phyloP scores from a whole-genome alignment of 345 rosid species.

The Populus ilicifolia region DNA sequence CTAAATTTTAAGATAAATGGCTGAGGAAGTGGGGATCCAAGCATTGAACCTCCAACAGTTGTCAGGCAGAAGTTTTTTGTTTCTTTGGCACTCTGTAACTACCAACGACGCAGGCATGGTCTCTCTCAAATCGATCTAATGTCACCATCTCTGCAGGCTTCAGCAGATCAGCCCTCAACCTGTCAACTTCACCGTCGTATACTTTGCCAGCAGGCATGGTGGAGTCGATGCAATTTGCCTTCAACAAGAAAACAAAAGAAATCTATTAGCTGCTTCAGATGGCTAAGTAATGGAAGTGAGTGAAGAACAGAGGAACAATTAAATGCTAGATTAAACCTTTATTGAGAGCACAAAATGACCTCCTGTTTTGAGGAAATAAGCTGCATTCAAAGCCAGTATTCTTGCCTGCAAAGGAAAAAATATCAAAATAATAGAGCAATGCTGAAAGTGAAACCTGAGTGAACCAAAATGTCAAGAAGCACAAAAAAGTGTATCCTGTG shows the following conservation, averaged over 20 bases:
- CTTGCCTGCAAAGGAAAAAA: slow-evolving; percentile 53
- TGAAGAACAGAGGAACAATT: background rate
- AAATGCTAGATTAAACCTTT: slow-evolving; percentile 48
- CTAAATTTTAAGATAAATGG: too few species aligned
- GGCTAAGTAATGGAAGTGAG: background rate
- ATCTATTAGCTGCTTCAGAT: background rate
- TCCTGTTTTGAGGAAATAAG: slow-evolving; percentile 79
- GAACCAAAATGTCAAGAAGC: background rate
- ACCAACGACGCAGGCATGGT: slow-evolving; percentile 58
- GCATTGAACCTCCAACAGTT: too few species aligned
- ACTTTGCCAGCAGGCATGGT: slow-evolving; percentile 81
- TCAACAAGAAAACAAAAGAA: too few species aligned
- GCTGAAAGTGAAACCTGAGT: background rate
- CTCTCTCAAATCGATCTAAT: slow-evolving; percentile 89
- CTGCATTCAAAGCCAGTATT: slow-evolving; percentile 81
- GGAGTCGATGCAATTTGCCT: slow-evolving; percentile 91
- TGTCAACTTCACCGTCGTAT: slow-evolving; percentile 78
- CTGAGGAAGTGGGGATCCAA: too few species aligned
- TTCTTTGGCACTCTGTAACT: too few species aligned
- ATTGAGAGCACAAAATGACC: slow-evolving; percentile 96
- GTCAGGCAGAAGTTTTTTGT: too few species aligned
- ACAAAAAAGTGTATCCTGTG: too few species aligned
- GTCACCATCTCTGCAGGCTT: slow-evolving; percentile 85
- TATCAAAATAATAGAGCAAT: background rate
- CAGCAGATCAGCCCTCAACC: slow-evolving; percentile 73